Percentiles rank a stretch among this genome's conserved stretches.
phyloP scores from a whole-genome alignment of 495 filamentous ascomycete species.

The Penicillium odoratum region DNA sequence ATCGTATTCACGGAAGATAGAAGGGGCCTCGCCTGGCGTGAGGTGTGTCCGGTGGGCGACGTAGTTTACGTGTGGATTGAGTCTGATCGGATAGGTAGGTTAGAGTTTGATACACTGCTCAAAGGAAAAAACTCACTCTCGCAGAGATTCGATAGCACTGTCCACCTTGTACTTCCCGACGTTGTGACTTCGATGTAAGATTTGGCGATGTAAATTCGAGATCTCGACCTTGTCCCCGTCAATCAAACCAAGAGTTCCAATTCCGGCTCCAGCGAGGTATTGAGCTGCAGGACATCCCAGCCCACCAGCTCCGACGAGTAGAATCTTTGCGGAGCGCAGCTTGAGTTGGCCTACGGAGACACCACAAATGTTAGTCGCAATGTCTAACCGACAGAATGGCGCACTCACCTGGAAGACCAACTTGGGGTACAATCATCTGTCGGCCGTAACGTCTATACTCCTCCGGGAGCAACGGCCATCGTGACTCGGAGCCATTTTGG shows the following conservation, averaged over 20 bases:
- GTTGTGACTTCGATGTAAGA: constrained; percentile 68
- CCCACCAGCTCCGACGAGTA: constrained; percentile 91
- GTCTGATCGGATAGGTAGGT: constrained; percentile 27
- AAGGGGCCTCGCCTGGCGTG: constrained; percentile 60
- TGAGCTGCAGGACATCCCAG: constrained; percentile 88
- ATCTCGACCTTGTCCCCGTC: constrained; percentile 86
- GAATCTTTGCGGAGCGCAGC: constrained; percentile 66
- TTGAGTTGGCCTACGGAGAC: constrained; percentile 67
- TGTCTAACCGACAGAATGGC: background rate
- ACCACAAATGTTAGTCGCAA: background rate
- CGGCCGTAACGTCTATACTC: constrained; percentile 87
- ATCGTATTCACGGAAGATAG: constrained; percentile 69
- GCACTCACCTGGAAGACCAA: constrained; percentile 70
- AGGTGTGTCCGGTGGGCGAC: constrained; percentile 60
- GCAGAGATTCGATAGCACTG: constrained; percentile 68
- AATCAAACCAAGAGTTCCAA: constrained; percentile 79
- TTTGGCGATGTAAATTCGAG: constrained; percentile 93
- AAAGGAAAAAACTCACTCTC: constrained; percentile 47
- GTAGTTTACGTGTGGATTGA: constrained; percentile 71
- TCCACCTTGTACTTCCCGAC: constrained; percentile 82
- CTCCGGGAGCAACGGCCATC: constrained; percentile 62
- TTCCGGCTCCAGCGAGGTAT: constrained; percentile 85
- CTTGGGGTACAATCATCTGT: constrained; percentile 85
- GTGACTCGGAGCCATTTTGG: constrained; percentile 22
- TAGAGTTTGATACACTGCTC: background rate